Evolutionary conservation across 352 stramenopile genomes (phyloP), one percentile per base, ranked within the genome.

Genomic region (Phytophthora foliorum): DNA sequence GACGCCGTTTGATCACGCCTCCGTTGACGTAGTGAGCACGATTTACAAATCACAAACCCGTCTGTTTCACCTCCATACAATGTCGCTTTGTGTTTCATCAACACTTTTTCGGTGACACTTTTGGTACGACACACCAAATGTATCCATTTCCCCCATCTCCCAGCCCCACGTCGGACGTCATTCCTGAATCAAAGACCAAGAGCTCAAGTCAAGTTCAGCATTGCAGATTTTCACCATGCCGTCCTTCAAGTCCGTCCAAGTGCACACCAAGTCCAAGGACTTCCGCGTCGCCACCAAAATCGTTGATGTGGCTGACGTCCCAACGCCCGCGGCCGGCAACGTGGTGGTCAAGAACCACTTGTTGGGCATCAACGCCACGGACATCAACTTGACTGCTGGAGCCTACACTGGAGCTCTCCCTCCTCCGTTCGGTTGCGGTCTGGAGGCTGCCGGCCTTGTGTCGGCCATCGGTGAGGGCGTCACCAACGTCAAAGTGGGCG

Each of bases 341-440:
- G 66, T 74, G 8, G 60, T 67, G 2, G 74, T 71, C 13, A 80
- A 67, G 32, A 74, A 78, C 25, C 50, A 75, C 49, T 80, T 70
- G 52, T 46, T 86, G 31, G 78, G 78, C 14, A 81, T 87, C 58
- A 87, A 87, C 41, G 79, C 74, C 55, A 81, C 76, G 21, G 76
- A 87, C 55, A 72, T 89, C 54, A 86, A 81, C 64, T 16, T 86
- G 4, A 84, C 78, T 2, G 74, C 67, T 39, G 81, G 75, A 22
- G 58, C 48, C 6, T 87, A 85, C 70, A 57, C 61, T 21, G 32
- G 61, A 16, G 17, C 58, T 7, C 57, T 73, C 6, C 55, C 69
- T 5, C 77, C 77, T 29, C 81, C 81, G 14, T 89, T 89, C 51
- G 77, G 72, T 21, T 86, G 78, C 19, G 80, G 80, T 16, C 32